Evolutionary conservation across 2,329 filamentous ascomycete species (phyloP).

Genomic region (Trichoderma breve): DNA sequence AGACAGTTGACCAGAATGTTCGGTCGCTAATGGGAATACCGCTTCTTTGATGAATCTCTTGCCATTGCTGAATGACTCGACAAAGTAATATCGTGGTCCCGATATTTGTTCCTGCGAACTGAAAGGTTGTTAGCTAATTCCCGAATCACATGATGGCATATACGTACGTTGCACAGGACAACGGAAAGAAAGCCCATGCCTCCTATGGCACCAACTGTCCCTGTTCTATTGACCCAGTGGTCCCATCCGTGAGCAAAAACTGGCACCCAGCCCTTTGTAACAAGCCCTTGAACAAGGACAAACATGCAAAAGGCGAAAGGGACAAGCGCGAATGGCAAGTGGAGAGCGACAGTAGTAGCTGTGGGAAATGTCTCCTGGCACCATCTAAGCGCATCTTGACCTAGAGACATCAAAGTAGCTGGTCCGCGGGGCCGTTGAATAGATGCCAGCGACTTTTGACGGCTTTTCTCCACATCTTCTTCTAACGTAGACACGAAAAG

Average conservation of each 20-base stretch:
- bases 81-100: conserved; percentile 72
- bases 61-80: conserved; percentile 68
- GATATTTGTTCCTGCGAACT: conserved; percentile 77
- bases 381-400: conserved; percentile 52
- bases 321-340: conserved; percentile 65
- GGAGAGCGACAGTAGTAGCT: conserved; percentile 60
- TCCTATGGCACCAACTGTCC: conserved; percentile 64
- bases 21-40: conserved; percentile 55
- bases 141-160: neutral
- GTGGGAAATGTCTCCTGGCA: conserved; percentile 69
- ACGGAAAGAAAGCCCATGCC: conserved; percentile 73
- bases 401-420: conserved; percentile 53
- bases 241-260: conserved; percentile 74
- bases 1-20: conserved; percentile 71
- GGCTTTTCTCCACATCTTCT: neutral
- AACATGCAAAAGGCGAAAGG: conserved; percentile 76
- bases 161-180: conserved; percentile 67
- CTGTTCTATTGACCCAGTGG: conserved; percentile 68
- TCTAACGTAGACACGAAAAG: neutral
- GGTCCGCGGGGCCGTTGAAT: conserved; percentile 22
- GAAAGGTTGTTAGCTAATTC: neutral
- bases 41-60: conserved; percentile 52
- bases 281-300: conserved; percentile 68
- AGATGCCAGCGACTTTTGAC: neutral
- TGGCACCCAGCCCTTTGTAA: conserved; percentile 71